Conservation (phyloP, 257 asterid genomes). For the Forsythia suspensa region DNA sequence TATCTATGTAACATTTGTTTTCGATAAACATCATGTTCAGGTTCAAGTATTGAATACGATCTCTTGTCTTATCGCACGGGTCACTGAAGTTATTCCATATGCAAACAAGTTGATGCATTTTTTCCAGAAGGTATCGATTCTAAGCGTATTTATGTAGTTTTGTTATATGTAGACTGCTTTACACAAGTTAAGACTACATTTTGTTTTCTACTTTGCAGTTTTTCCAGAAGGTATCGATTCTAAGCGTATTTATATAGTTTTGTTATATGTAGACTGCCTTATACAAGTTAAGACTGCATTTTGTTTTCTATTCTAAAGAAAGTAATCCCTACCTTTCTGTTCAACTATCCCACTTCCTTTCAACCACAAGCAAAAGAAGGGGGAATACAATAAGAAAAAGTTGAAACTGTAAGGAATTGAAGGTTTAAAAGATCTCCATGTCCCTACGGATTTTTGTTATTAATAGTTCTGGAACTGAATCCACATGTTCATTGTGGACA, state of each 20-base stretch:
- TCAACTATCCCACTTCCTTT: not conserved
- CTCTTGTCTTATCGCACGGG: constrained; percentile 75
- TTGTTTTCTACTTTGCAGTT: constrained; percentile 40
- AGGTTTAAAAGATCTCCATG: not conserved
- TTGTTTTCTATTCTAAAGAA: constrained; percentile 2
- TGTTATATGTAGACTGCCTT: not conserved
- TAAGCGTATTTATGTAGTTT: constrained; percentile 5
- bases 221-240: constrained; percentile 71
- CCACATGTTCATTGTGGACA: not conserved
- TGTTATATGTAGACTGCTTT: not conserved
- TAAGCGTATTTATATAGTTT: constrained; percentile 4
- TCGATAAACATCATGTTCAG: constrained; percentile 42
- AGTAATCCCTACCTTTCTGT: not conserved
- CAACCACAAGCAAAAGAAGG: not conserved
- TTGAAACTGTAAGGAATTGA: not conserved
- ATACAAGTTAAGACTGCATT: not conserved
- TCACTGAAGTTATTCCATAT: constrained; percentile 69
- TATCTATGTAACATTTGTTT: constrained; percentile 14
- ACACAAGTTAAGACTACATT: not conserved
- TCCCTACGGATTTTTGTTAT: not conserved
- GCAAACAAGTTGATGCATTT: constrained; percentile 81
- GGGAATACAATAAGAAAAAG: constrained; percentile 1
- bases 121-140: constrained; percentile 71
- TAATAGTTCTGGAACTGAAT: not conserved
- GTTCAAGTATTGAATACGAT: constrained; percentile 93